Conservation (phyloP, 2,329 filamentous ascomycete genomes). For the Pyricularia pennisetigena region DNA sequence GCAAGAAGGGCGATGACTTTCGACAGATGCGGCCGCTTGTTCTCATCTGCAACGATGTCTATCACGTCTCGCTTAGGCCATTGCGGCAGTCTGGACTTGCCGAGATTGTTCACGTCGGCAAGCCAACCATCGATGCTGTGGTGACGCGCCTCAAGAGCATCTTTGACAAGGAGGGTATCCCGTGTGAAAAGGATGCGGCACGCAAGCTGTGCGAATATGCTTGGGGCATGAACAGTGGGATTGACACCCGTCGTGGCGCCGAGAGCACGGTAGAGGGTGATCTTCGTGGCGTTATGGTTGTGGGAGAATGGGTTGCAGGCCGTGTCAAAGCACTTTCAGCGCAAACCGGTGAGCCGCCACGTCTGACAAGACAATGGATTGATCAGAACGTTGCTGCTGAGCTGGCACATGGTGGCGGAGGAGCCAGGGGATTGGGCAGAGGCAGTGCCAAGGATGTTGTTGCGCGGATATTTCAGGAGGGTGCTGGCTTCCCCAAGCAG, state of each 20-base stretch:
- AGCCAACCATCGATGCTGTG: slow-evolving; percentile 78
- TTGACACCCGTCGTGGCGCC: slow-evolving; percentile 57
- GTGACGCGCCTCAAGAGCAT: slow-evolving; percentile 71
- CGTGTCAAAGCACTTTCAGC: slow-evolving; percentile 46
- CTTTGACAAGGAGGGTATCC: slow-evolving; percentile 81
- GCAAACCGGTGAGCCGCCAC: slow-evolving; percentile 23
- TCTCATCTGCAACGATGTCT: slow-evolving; percentile 94
- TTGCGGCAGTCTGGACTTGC: slow-evolving; percentile 77
- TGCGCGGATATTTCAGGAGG: slow-evolving; percentile 67
- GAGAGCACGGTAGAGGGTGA: slow-evolving; percentile 63
- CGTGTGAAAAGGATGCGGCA: slow-evolving; percentile 81
- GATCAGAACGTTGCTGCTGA: slow-evolving; percentile 62
- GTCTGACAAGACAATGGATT: slow-evolving; percentile 66
- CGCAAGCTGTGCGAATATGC: slow-evolving; percentile 74
- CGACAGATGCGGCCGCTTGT: slow-evolving; percentile 80
- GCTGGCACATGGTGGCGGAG: slow-evolving; percentile 59
- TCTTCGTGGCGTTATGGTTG: slow-evolving; percentile 74
- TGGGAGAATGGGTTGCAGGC: slow-evolving; percentile 76
- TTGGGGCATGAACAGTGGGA: slow-evolving; percentile 68
- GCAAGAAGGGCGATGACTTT: slow-evolving; percentile 76
- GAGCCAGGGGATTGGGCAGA: slow-evolving; percentile 60
- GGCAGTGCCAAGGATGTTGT: slow-evolving; percentile 68
- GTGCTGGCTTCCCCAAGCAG: slow-evolving; percentile 64
- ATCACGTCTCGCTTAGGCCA: slow-evolving; percentile 78
- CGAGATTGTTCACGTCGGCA: slow-evolving; percentile 85